phyloP scores from a whole-genome alignment of 2,329 filamentous ascomycete species.

The Diaporthe ampelina region DNA sequence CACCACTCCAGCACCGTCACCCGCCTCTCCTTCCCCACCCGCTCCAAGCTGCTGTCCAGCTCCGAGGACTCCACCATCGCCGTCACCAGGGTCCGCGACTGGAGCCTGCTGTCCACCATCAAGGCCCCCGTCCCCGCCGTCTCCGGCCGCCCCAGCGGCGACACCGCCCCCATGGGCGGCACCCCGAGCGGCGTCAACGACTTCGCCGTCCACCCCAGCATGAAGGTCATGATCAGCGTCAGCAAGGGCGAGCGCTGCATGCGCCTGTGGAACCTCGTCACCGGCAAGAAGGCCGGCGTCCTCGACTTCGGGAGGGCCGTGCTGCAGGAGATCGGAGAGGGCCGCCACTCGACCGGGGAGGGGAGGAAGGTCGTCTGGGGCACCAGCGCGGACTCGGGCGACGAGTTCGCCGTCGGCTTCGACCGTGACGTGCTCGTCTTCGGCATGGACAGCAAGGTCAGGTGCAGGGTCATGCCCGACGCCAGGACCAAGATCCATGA shows the following conservation, averaged over 20 bases:
- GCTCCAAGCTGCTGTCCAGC: constrained; percentile 88
- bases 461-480: constrained; percentile 78
- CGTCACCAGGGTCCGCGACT: constrained; percentile 89
- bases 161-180: constrained; percentile 86
- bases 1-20: constrained; percentile 90
- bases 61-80: constrained; percentile 94
- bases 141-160: constrained; percentile 85
- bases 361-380: constrained; percentile 88
- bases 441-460: constrained; percentile 87
- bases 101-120: constrained; percentile 88
- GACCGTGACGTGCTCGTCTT: constrained; percentile 89
- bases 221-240: constrained; percentile 96
- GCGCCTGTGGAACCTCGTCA: constrained; percentile 96
- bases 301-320: constrained; percentile 85
- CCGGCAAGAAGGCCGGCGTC: constrained; percentile 94
- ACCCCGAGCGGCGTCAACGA: constrained; percentile 92
- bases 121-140: constrained; percentile 89
- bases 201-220: constrained; percentile 94
- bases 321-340: constrained; percentile 81
- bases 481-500: constrained; percentile 86
- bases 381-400: constrained; percentile 73
- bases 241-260: constrained; percentile 91
- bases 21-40: constrained; percentile 83
- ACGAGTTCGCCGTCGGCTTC: constrained; percentile 91
- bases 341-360: constrained; percentile 83